Base-by-base conservation (phyloP, 2,329 filamentous ascomycete genomes). In the Calonectria montana region DNA sequence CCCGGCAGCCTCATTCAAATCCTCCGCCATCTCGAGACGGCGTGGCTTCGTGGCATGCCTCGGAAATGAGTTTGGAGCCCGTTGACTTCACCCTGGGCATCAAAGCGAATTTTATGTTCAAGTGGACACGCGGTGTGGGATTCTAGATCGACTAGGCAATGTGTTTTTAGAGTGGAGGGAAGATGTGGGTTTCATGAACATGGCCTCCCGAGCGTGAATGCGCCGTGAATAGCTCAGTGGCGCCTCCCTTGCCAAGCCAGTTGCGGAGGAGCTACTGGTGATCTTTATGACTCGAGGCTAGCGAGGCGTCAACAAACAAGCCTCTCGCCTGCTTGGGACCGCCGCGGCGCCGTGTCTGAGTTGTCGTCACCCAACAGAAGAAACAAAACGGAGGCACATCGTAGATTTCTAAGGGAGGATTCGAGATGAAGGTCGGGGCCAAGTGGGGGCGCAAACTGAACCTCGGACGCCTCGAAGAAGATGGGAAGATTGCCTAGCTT, bases 41-140 rank as follows among this genome's bases (percentile, higher is more conserved):
- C 61, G 65, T 53, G 31, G 62, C 61, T 65, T 63, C n/a, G 71
- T 75, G 74, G 72, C 53, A 69, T 70, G 68, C 57, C 55, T 39
- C 70, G 76, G 76, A 78, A 78, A 79, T 79, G 77, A 79, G 72
- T 43, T 59, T 74, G 69, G 59, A 73, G 71, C 72, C 72, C 50
- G 41, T 57, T 67, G 67, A 61, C 50, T 53, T 65, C 63, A 65
- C 57, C 35, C 41, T 67, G 67, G 70, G 66, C 65, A 61, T 71
- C 59, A 70, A 66, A 75, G 65, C 70, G 65, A 68, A 76, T 53
- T 59, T 39, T 55, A 37, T 61, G 37, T 61, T 48, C 41, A 41
- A 70, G 69, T 73, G 37, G 73, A 66, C 74, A 67, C 68, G 67
- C 73, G 65, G 70, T 31, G 41, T 61, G 59, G 45, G 59, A 65